A percentile compares a stretch with the other conserved stretches of the same genome.
These are phyloP conservation scores for Skeletonema grethae DNA, from an alignment of 108 stramenopile genomes.

Conservation along the genomic window DNA sequence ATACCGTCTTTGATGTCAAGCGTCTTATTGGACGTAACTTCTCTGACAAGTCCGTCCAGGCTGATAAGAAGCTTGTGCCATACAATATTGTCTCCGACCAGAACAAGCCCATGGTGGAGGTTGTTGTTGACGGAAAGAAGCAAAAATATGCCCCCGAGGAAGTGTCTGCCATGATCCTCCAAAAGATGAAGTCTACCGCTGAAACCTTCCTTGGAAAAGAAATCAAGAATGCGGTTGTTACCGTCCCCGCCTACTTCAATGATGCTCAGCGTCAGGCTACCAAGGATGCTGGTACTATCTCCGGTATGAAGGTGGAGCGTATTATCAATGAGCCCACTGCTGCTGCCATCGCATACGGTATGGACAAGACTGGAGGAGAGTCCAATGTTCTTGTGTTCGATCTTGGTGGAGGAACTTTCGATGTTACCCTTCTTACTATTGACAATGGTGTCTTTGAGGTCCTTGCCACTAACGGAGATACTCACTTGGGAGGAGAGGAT, in stretches of 20 bases:
- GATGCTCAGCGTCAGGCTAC: constrained; percentile 97
- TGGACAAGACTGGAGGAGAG: constrained; percentile 93
- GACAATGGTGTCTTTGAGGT: constrained; percentile 95
- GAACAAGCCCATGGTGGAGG: constrained; percentile 82
- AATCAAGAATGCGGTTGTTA: constrained; percentile 94
- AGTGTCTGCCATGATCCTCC: constrained; percentile 89
- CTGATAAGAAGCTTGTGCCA: constrained; percentile 97
- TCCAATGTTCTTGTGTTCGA: constrained; percentile 96
- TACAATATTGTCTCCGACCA: constrained; percentile 90
- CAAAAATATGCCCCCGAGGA: constrained; percentile 85
- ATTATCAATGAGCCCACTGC: constrained; percentile 99
- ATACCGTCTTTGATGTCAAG: constrained; percentile 99
- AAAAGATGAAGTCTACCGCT: constrained; percentile 89
- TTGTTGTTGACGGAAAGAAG: constrained; percentile 58
- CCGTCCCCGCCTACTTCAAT: constrained; percentile 98
- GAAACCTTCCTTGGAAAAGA: constrained; percentile 86
- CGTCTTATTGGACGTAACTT: constrained; percentile 97
- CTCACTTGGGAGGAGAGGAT: constrained; percentile 90
- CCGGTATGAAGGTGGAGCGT: constrained; percentile 94
- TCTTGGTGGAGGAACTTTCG: constrained; percentile 97
- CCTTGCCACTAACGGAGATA: constrained; percentile 88
- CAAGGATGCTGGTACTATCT: constrained; percentile 95
- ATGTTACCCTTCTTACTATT: constrained; percentile 94
- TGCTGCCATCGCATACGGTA: constrained; percentile 97
- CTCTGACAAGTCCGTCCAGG: constrained; percentile 93